Conservation (phyloP, 1,284 basidiomycete genomes). For the Taiwanofungus camphoratus region DNA sequence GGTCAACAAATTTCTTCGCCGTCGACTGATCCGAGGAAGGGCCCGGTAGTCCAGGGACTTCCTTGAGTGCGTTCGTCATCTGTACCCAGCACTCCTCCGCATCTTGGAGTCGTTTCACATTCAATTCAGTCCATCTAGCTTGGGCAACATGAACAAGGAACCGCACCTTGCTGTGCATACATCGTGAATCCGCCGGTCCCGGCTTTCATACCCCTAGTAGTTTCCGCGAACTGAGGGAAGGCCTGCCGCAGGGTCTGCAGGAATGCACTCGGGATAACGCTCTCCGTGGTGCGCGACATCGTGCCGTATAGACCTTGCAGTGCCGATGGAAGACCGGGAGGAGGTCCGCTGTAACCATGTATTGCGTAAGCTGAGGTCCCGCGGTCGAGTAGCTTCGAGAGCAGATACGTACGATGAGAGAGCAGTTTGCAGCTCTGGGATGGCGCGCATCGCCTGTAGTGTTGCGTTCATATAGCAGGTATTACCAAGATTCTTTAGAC, state of each 20-base stretch:
- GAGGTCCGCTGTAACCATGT: constrained; percentile 13
- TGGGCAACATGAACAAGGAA: not conserved
- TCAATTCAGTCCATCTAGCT: not conserved
- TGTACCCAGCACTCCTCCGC: constrained; percentile 94
- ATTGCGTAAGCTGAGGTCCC: not conserved
- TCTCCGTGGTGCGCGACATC: constrained; percentile 75
- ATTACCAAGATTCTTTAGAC: constrained; percentile 75
- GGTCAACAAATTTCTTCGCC: constrained; percentile 67
- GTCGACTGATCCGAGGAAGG: constrained; percentile 22
- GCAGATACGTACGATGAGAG: constrained; percentile 45
- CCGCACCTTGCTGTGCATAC: constrained; percentile 83
- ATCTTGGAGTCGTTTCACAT: too few relatives aligned
- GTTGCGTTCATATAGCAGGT: constrained; percentile 97
- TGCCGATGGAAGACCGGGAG: constrained; percentile 41
- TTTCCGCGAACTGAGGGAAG: constrained; percentile 91
- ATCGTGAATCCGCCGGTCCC: constrained; percentile 35
- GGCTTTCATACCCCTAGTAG: constrained; percentile 35
- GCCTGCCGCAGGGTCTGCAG: constrained; percentile 68
- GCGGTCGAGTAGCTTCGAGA: not conserved
- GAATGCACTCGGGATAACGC: constrained; percentile 73
- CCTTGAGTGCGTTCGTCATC: constrained; percentile 75
- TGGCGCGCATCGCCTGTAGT: constrained; percentile 84
- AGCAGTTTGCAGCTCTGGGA: constrained; percentile 81
- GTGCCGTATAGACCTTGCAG: constrained; percentile 70
- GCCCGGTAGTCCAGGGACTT: constrained; percentile 46